Evolutionary conservation across 164 flowering plant species (phyloP).

Genomic region (Magnolia kwangsiensis): DNA sequence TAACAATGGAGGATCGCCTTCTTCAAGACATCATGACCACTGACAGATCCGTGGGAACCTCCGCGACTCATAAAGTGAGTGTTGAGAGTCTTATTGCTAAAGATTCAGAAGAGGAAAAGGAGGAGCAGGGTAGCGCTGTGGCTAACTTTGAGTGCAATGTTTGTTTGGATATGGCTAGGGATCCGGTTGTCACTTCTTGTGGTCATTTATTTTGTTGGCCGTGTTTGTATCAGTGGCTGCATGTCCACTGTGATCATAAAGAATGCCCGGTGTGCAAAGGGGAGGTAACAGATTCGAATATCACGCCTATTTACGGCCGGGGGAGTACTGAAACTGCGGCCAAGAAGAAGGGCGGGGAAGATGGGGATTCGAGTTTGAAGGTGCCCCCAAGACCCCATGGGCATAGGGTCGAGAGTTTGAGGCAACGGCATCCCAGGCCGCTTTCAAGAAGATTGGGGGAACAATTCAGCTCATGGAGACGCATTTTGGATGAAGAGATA

Average conservation of each 20-base stretch:
- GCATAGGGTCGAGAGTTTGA: conserved; percentile 22
- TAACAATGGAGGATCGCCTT: conserved; percentile 3
- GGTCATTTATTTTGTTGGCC: conserved; percentile 42
- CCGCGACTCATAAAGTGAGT: conserved; percentile 8
- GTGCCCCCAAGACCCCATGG: conserved; percentile 37
- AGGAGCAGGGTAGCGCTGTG: conserved; percentile 14
- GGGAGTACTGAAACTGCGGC: conserved; percentile 21
- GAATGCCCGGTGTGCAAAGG: conserved; percentile 43
- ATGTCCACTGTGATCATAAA: conserved; percentile 22
- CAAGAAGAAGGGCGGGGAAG: conserved; percentile 13
- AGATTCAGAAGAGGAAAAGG: conserved; percentile 15
- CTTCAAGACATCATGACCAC: conserved; percentile 10
- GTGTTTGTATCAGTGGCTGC: conserved; percentile 35
- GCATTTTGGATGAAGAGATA: conserved; percentile 20
- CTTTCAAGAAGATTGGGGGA: conserved; percentile 16
- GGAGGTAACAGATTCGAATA: conserved; percentile 25
- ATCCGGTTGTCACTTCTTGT: conserved; percentile 37
- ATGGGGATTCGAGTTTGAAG: conserved; percentile 25
- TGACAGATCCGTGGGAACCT: conserved; percentile 15
- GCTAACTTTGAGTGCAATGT: conserved; percentile 35
- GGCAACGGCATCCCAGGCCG: conserved; percentile 22
- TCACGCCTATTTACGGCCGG: conserved; percentile 34
- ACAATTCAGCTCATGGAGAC: conserved; percentile 13
- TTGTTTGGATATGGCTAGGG: conserved; percentile 36
- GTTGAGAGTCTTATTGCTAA: conserved; percentile 3